A percentile compares a stretch with the other conserved stretches of the same genome.
Conservation (phyloP, 306 rosid species). For the Dryas alaskensis region DNA sequence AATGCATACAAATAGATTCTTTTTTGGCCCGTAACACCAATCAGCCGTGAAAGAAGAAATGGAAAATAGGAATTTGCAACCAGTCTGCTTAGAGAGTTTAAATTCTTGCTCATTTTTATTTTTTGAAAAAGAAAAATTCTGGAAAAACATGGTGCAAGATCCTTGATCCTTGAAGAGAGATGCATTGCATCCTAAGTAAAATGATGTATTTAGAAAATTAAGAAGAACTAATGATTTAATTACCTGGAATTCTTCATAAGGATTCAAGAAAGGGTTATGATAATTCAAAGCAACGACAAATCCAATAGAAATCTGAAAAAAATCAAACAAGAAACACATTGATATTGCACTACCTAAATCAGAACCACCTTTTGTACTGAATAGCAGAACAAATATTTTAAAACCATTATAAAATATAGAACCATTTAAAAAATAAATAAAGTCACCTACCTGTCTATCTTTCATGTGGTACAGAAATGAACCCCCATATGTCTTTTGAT, state of each 20-base stretch:
- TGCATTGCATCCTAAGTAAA: background rate
- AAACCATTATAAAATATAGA: background rate
- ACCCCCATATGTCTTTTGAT: constrained; percentile 89
- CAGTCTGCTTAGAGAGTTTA: background rate
- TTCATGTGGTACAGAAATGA: constrained; percentile 96
- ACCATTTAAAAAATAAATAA: background rate
- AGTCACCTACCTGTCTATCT: constrained; percentile 61
- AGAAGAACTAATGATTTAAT: background rate
- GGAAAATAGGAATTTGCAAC: background rate
- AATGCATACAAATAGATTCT: background rate
- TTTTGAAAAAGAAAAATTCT: background rate
- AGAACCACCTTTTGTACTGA: constrained; percentile 19
- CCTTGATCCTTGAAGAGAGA: background rate
- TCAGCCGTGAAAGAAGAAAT: background rate
- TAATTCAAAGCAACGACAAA: constrained; percentile 89
- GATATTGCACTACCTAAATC: constrained; percentile 6
- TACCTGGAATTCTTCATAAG: constrained; percentile 98
- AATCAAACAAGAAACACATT: constrained; percentile 9
- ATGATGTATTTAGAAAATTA: background rate
- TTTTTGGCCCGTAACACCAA: background rate
- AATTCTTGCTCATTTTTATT: background rate
- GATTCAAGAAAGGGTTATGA: constrained; percentile 74
- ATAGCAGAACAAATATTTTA: background rate
- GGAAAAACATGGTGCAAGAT: background rate
- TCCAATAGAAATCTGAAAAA: constrained; percentile 78